These are phyloP conservation scores for Teratosphaeria zuluensis DNA, from an alignment of 2,329 filamentous ascomycete species.

Conservation along the genomic window DNA sequence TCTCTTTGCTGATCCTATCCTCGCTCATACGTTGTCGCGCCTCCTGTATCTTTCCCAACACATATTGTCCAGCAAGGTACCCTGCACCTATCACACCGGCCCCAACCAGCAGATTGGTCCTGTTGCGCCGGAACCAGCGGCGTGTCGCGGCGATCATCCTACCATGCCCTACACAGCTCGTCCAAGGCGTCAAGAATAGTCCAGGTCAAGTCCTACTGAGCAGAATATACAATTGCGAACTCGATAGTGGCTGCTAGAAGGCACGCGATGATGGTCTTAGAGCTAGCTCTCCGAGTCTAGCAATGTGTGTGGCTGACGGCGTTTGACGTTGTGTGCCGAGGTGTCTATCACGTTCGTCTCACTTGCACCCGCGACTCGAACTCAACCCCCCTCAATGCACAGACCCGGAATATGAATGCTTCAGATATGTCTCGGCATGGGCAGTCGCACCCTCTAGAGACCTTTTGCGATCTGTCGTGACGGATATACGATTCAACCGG, in stretches of 20 bases:
- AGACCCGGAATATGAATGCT: too few relatives aligned
- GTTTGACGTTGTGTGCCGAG: not conserved
- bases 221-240: not conserved
- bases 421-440: too few relatives aligned
- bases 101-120: slow-evolving; percentile 79
- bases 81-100: slow-evolving; percentile 79
- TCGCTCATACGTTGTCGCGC: slow-evolving; percentile 93
- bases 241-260: not conserved
- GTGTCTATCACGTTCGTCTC: not conserved
- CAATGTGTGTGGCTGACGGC: not conserved
- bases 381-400: too few relatives aligned
- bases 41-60: slow-evolving; percentile 81
- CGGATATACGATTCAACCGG: too few relatives aligned
- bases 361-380: too few relatives aligned
- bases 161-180: slow-evolving; percentile 8
- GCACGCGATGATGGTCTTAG: slow-evolving; percentile 2
- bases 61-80: slow-evolving; percentile 88
- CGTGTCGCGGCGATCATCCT: slow-evolving; percentile 58
- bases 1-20: slow-evolving; percentile 91
- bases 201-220: not conserved
- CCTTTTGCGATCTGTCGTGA: too few relatives aligned
- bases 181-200: not conserved
- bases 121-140: slow-evolving; percentile 87
- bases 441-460: too few relatives aligned
- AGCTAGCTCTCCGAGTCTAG: not conserved